phyloP scores from a whole-genome alignment of 2,329 filamentous ascomycete genomes.

The Chaetomium olivaceum region DNA sequence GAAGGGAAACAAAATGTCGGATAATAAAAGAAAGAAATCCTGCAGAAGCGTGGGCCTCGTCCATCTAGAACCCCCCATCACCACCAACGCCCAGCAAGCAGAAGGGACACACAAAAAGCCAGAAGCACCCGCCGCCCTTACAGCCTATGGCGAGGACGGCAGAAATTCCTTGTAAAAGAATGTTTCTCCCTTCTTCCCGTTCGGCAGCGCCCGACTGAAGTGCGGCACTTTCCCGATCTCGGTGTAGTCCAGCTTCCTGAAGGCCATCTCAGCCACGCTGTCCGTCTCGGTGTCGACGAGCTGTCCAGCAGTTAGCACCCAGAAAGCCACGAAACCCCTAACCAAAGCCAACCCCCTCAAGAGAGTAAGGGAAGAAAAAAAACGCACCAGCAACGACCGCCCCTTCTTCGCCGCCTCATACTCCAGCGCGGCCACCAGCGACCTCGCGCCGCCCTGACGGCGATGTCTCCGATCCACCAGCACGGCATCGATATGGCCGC shows the following conservation, averaged over 20 bases:
- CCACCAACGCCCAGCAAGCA: conserved; percentile 33
- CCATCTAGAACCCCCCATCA: conserved; percentile 18
- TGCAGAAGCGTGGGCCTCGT: conserved; percentile 26
- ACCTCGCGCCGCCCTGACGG: conserved; percentile 52
- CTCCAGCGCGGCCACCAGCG: conserved; percentile 57
- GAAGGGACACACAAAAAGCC: conserved; percentile 50
- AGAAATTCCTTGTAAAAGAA: conserved; percentile 62
- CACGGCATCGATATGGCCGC: conserved; percentile 58
- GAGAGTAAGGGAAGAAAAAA: neutral
- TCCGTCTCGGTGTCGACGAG: conserved; percentile 33
- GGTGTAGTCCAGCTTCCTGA: conserved; percentile 57
- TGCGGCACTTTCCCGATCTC: conserved; percentile 57
- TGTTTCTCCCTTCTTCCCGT: conserved; percentile 51
- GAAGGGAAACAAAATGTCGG: neutral
- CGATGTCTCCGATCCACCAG: conserved; percentile 56
- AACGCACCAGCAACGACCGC: conserved; percentile 55
- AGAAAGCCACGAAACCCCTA: neutral
- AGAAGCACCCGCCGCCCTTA: neutral
- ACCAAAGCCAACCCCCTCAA: neutral
- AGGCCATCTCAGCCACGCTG: conserved; percentile 55
- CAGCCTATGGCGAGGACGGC: conserved; percentile 32
- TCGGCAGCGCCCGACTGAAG: conserved; percentile 50
- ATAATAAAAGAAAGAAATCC: conserved; percentile 5
- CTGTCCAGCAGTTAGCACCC: conserved; percentile 12
- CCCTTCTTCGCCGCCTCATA: conserved; percentile 51